Conservation (phyloP, 306 rosid species). For the Vigna unguiculata region DNA sequence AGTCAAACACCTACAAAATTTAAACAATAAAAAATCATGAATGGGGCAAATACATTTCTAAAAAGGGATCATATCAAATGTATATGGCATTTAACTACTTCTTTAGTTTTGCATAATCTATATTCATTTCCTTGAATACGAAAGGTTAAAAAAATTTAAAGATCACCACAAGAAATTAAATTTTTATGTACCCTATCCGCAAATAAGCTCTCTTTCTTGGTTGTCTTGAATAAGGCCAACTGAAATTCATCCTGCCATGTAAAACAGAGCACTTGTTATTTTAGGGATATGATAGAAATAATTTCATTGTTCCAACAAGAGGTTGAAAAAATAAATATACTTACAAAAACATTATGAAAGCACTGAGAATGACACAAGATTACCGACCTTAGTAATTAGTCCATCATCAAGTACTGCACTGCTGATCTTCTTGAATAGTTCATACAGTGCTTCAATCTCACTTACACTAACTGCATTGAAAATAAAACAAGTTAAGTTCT, state of each 20-base stretch:
- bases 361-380: neutral
- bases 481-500: conserved; percentile 27
- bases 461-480: conserved; percentile 78
- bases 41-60: conserved; percentile 13
- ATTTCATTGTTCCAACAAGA: neutral
- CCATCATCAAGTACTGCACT: conserved; percentile 78
- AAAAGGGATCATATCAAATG: conserved; percentile 11
- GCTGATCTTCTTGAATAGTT: conserved; percentile 81
- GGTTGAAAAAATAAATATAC: neutral
- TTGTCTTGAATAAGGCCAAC: conserved; percentile 79
- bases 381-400: conserved; percentile 74
- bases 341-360: neutral
- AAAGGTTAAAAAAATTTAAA: conserved; percentile 14
- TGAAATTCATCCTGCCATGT: conserved; percentile 79
- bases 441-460: conserved; percentile 87
- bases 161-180: conserved; percentile 3
- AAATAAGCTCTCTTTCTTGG: conserved; percentile 80
- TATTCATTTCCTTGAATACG: neutral
- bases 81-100: neutral
- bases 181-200: conserved; percentile 74
- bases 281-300: conserved; percentile 4
- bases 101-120: neutral
- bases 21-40: conserved; percentile 40
- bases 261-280: neutral
- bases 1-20: conserved; percentile 75